Percentiles rank a stretch among this genome's conserved stretches.
Conservation (phyloP, 257 asterid genomes). For the Thymus mandschuricus region DNA sequence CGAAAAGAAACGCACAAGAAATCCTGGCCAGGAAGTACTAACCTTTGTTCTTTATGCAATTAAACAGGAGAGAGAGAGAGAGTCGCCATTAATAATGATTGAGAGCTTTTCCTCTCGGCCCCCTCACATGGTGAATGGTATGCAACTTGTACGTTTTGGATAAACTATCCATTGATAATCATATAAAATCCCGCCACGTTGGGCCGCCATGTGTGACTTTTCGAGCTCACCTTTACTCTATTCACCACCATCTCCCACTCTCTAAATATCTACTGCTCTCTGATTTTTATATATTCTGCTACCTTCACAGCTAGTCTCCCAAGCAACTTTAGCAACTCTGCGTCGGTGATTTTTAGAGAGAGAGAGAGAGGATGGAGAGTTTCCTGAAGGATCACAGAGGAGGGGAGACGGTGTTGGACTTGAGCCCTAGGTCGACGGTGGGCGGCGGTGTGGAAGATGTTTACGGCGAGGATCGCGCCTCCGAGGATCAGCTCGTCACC, state of each 20-base stretch:
- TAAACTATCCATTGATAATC: neutral
- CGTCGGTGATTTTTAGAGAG: neutral
- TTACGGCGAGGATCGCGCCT: constrained; percentile 90
- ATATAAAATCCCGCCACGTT: neutral
- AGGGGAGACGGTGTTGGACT: constrained; percentile 75
- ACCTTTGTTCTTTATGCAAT: too few species aligned
- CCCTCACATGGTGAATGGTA: neutral
- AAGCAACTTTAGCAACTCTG: neutral
- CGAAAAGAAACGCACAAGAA: too few species aligned
- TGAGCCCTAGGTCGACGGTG: constrained; percentile 72
- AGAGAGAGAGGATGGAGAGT: constrained; percentile 55
- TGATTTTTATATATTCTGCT: neutral
- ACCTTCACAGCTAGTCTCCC: neutral
- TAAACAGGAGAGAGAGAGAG: too few species aligned
- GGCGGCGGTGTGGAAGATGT: constrained; percentile 89
- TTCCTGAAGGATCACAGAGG: constrained; percentile 61
- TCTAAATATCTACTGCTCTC: too few species aligned
- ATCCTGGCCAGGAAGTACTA: too few species aligned
- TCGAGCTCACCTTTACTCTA: neutral
- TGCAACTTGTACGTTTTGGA: neutral
- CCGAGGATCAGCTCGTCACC: constrained; percentile 78
- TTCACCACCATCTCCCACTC: neutral
- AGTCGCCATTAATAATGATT: too few species aligned
- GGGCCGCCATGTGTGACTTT: constrained; percentile 35
- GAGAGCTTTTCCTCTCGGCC: too few species aligned